Evolutionary conservation across 2,329 filamentous ascomycete genomes (phyloP).

Genomic region (Plenodomus tracheiphilus): DNA sequence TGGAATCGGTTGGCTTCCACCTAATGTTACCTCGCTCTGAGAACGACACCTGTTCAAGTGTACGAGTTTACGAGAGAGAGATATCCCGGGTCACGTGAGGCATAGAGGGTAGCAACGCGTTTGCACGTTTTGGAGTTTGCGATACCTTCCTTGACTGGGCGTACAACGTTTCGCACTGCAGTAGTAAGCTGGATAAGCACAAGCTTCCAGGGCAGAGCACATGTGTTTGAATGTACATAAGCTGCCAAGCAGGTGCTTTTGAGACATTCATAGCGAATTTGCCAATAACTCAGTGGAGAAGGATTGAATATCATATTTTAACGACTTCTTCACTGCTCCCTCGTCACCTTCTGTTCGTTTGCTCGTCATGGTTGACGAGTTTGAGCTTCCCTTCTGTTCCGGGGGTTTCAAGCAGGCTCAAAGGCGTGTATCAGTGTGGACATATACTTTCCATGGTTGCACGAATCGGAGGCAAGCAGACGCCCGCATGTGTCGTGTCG

Average conservation of each 20-base stretch:
- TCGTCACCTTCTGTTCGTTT: neutral
- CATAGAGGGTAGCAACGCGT: conserved; percentile 10
- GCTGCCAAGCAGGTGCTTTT: conserved; percentile 4
- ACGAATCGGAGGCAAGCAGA: neutral
- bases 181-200: neutral
- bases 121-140: conserved; percentile 10
- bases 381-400: neutral
- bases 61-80: conserved; percentile 38
- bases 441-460: neutral
- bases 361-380: neutral
- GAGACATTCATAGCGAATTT: conserved; percentile 16
- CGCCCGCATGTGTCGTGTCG: neutral
- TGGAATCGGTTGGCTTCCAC: conserved; percentile 17
- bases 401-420: neutral
- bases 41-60: conserved; percentile 10
- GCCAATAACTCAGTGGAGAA: neutral
- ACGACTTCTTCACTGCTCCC: neutral
- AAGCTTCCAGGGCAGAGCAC: neutral
- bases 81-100: conserved; percentile 23
- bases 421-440: neutral
- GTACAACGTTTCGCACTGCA: neutral
- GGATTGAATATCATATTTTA: conserved; percentile 11
- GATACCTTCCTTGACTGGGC: conserved; percentile 2
- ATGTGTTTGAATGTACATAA: conserved; percentile 14
- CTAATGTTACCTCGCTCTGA: conserved; percentile 3